These are phyloP conservation scores for Byssoonygena ceratinophila DNA, from an alignment of 2,329 filamentous ascomycete genomes.

Conservation along the genomic window DNA sequence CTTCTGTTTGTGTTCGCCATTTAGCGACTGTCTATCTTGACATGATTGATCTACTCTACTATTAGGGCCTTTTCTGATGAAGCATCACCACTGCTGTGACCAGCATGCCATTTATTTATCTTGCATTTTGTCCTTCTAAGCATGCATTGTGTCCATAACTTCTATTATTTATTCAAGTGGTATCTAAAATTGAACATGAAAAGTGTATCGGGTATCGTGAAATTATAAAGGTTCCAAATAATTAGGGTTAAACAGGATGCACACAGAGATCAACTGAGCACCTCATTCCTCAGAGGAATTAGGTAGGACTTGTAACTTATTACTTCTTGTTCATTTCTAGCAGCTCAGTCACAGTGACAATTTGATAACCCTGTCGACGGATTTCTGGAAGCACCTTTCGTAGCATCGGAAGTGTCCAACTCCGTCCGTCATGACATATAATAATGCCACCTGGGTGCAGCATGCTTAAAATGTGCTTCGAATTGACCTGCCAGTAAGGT, in stretches of 20 bases:
- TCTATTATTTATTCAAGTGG: not conserved
- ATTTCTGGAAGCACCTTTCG: conserved; percentile 60
- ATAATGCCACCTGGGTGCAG: conserved; percentile 65
- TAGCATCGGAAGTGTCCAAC: conserved; percentile 78
- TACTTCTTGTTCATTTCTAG: conserved; percentile 28
- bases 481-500: conserved; percentile 56
- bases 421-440: conserved; percentile 72
- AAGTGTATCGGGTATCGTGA: no score
- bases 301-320: not conserved
- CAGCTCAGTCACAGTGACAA: conserved; percentile 62
- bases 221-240: no score
- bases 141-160: not conserved
- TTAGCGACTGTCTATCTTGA: conserved; percentile 4
- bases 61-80: not conserved
- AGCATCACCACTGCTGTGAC: not conserved
- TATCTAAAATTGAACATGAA: no score
- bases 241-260: no score
- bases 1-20: not conserved
- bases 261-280: no score
- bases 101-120: not conserved
- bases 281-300: not conserved
- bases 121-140: not conserved
- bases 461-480: conserved; percentile 71
- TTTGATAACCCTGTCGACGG: conserved; percentile 55
- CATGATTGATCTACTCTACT: not conserved